phyloP scores from a whole-genome alignment of 768 basidiomycete species.

The Leccinum uliginosum region DNA sequence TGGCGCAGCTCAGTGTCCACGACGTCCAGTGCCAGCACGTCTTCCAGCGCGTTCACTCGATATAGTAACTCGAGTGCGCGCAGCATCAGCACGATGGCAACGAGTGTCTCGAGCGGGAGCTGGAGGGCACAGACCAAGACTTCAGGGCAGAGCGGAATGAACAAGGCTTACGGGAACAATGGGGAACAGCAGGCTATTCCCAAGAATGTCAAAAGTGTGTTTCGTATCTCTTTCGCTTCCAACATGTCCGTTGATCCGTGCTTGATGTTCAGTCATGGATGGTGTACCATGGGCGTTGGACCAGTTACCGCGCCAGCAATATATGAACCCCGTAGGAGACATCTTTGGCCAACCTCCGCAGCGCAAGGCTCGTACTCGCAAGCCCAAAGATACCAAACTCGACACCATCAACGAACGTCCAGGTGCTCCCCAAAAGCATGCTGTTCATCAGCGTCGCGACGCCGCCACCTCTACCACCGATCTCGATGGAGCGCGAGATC shows the following conservation, averaged over 20 bases:
- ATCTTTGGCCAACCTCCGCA: slow-evolving; percentile 52
- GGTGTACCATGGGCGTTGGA: slow-evolving; percentile 75
- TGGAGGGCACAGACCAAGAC: slow-evolving; percentile 53
- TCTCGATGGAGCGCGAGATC: slow-evolving; percentile 38
- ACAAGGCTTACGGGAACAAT: slow-evolving; percentile 9
- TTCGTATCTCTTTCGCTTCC: background rate
- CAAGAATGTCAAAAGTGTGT: slow-evolving; percentile 82
- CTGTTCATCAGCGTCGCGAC: slow-evolving; percentile 49
- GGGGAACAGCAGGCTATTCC: slow-evolving; percentile 36
- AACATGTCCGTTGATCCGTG: background rate
- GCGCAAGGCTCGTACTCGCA: slow-evolving; percentile 65
- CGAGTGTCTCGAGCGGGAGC: slow-evolving; percentile 69
- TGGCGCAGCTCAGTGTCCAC: slow-evolving; percentile 77
- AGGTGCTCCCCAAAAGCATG: slow-evolving; percentile 37
- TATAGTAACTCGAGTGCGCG: slow-evolving; percentile 68
- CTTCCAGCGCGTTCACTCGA: slow-evolving; percentile 69
- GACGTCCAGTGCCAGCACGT: slow-evolving; percentile 64
- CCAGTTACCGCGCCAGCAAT: slow-evolving; percentile 63
- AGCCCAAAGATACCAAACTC: slow-evolving; percentile 60
- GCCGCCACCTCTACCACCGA: slow-evolving; percentile 76
- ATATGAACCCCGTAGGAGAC: slow-evolving; percentile 58
- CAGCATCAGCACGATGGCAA: slow-evolving; percentile 77
- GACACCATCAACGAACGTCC: slow-evolving; percentile 78
- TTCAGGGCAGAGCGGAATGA: slow-evolving; percentile 12
- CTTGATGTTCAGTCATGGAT: slow-evolving; percentile 51